Conservation (phyloP, 495 filamentous ascomycete genomes). For the Talaromyces ruber region DNA sequence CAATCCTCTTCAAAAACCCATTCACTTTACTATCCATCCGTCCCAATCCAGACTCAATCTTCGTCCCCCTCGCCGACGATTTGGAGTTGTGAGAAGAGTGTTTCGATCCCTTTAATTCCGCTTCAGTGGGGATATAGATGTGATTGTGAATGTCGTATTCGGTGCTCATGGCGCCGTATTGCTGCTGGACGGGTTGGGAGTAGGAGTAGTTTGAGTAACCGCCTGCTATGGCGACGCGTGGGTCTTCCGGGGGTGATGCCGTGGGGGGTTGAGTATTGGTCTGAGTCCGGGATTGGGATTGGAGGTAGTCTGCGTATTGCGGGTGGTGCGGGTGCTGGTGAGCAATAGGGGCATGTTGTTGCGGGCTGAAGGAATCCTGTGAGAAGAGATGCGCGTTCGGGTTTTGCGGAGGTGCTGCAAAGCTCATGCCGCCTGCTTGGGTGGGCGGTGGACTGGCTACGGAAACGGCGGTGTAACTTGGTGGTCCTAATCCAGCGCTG, state of each 20-base stretch:
- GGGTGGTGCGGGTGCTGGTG: constrained; percentile 10
- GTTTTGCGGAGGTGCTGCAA: constrained; percentile 39
- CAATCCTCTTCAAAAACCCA: constrained; percentile 77
- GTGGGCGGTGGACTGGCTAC: constrained; percentile 12
- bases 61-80: constrained; percentile 37
- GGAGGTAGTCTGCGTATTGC: constrained; percentile 21
- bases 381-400: constrained; percentile 35
- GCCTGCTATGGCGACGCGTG: constrained; percentile 17
- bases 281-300: not conserved
- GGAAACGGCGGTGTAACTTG: constrained; percentile 17
- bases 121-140: constrained; percentile 66
- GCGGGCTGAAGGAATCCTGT: constrained; percentile 7
- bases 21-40: constrained; percentile 70
- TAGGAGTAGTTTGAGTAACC: constrained; percentile 56
- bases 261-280: not conserved
- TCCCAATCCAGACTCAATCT: constrained; percentile 59
- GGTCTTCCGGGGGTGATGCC: not conserved
- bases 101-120: constrained; percentile 39
- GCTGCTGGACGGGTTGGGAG: constrained; percentile 24
- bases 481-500: constrained; percentile 11
- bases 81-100: constrained; percentile 38
- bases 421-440: constrained; percentile 22
- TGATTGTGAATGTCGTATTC: constrained; percentile 70
- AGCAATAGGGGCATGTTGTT: not conserved
- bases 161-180: constrained; percentile 18